phyloP scores from a whole-genome alignment of 148 eudicot genomes.

The Vaccinium myrtillus region DNA sequence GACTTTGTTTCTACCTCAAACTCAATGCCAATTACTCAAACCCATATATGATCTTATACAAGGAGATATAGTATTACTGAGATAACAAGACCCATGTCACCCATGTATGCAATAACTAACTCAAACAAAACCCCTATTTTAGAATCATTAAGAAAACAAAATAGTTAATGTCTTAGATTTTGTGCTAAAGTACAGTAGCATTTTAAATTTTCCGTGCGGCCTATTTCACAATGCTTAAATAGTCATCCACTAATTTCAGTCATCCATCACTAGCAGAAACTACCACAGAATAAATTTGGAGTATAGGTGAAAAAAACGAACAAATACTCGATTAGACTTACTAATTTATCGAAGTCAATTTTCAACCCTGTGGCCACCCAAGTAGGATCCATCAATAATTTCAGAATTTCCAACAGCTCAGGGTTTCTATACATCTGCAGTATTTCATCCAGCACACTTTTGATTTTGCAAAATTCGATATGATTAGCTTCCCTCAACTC shows the following conservation, averaged over 20 bases:
- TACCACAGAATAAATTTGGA: background rate
- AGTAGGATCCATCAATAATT: slow-evolving; percentile 86
- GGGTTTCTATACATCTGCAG: slow-evolving; percentile 57
- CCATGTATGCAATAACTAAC: background rate
- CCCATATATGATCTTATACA: background rate
- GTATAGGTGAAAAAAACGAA: background rate
- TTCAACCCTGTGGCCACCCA: slow-evolving; percentile 91
- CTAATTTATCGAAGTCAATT: slow-evolving; percentile 69
- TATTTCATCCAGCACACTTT: slow-evolving; percentile 73
- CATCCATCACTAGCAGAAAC: background rate
- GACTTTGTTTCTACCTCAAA: background rate
- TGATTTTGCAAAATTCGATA: slow-evolving; percentile 90
- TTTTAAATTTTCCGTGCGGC: background rate
- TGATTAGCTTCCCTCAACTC: slow-evolving; percentile 98
- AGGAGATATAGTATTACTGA: background rate
- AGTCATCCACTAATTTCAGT: background rate
- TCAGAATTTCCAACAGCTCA: slow-evolving; percentile 64
- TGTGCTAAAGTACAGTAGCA: background rate
- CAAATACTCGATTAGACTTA: slow-evolving; percentile 36
- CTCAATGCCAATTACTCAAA: background rate
- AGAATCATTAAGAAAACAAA: background rate
- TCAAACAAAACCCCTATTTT: background rate
- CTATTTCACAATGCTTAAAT: background rate
- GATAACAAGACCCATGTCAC: background rate
- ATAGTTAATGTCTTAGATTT: background rate